Base-by-base conservation (phyloP, 148 eudicot species). In the Limonium bicolor region DNA sequence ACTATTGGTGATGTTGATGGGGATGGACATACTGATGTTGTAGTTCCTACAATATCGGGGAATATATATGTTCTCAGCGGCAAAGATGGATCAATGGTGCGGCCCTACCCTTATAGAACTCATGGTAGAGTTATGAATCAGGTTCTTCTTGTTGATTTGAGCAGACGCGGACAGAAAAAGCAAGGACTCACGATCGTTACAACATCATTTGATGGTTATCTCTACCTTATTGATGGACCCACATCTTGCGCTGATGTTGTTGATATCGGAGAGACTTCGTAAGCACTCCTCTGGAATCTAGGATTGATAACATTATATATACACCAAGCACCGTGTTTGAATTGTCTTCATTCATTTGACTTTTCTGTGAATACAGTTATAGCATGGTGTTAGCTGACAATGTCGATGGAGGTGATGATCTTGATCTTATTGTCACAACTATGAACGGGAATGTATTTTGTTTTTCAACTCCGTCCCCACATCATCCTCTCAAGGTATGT, bases 371-470 rank as follows among this genome's bases (percentile, higher is more conserved):
- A n/a, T 43, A 66, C 95, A 92, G 99, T 52, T 92, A 92, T 74
- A 92, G 99, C 71, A 92, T 92, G 99, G 94, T 81, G 23, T 69
- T 92, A 68, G 99, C 95, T 11, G 99, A 85, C 61, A 92, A 92
- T 58, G 82, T 92, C 22, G 99, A 92, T 69, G 99, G 99, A 11
- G 99, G 94, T 44, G 95, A 92, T 59, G 95, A 92, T 69, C 94
- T 92, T 44, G 99, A 92, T 68, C 95, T 92, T 46, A 64, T 92
- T n/a, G 99, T 92, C 45, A 64, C 95, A 40, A 92, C 99, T 60
- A 85, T 92, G 99, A 92, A 92, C 34, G 99, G 99, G 63, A 92
- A 92, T 51, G 95, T 92, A 53, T 85, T 81, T 55, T 92, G 99
- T 65, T 92, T 92, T 58, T 85, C 99, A n/a, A 92, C 94, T 30